Evolutionary conservation across 805 yeast species (phyloP).

Genomic region (Candida palmyrensis): DNA sequence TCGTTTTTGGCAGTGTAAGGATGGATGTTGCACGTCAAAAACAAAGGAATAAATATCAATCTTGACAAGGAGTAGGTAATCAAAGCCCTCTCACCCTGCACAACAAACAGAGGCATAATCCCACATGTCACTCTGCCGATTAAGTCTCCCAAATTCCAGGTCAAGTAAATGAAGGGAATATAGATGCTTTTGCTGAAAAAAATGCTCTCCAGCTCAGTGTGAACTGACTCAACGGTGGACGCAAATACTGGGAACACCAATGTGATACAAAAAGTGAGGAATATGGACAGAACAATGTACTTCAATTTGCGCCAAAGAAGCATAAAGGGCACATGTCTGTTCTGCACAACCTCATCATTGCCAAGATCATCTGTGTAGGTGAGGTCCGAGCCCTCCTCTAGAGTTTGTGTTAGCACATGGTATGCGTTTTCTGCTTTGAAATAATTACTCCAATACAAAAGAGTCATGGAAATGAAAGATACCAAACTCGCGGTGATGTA

Average conservation of each 20-base stretch:
- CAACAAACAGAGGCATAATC: conserved; percentile 22
- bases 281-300: conserved; percentile 62
- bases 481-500: conserved; percentile 49
- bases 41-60: conserved; percentile 60
- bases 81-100: conserved; percentile 39
- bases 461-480: conserved; percentile 35
- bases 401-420: conserved; percentile 9
- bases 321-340: conserved; percentile 50
- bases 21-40: conserved; percentile 61
- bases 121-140: conserved; percentile 72
- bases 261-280: conserved; percentile 68
- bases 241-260: conserved; percentile 90
- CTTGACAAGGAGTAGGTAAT: conserved; percentile 54
- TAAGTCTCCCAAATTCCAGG: conserved; percentile 91
- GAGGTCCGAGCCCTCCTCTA: conserved; percentile 1
- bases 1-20: conserved; percentile 22
- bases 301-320: conserved; percentile 59
- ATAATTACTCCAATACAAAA: conserved; percentile 31
- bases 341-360: conserved; percentile 12
- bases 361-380: not conserved
- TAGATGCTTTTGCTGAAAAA: conserved; percentile 45
- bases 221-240: conserved; percentile 52
- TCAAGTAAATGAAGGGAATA: conserved; percentile 71
- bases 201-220: conserved; percentile 20
- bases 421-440: conserved; percentile 19